phyloP scores from a whole-genome alignment of 768 basidiomycete genomes.

The Panellus pusillus region DNA sequence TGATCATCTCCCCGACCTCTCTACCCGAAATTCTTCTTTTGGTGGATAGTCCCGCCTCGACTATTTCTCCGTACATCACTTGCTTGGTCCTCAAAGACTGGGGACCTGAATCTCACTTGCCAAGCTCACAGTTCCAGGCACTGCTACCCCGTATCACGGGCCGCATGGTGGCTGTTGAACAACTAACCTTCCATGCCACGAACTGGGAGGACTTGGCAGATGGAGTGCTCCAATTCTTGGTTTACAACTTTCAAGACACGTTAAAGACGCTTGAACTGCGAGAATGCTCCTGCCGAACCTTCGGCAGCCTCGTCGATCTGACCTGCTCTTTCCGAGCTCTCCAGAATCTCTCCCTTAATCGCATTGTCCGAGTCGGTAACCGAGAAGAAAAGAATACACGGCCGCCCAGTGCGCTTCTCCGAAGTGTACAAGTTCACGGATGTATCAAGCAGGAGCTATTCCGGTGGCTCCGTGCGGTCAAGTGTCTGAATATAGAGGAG shows the following conservation, averaged over 20 bases:
- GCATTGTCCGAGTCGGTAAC: neutral
- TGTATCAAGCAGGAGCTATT: constrained; percentile 9
- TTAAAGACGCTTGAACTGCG: constrained; percentile 13
- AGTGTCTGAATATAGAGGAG: constrained; percentile 1
- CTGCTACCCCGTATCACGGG: constrained; percentile 8
- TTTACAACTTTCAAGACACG: constrained; percentile 8
- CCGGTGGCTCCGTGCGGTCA: constrained; percentile 1
- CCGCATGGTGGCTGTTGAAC: constrained; percentile 10
- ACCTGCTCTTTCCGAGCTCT: constrained; percentile 2
- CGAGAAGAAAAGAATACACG: neutral
- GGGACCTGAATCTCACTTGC: neutral
- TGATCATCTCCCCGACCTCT: constrained; percentile 6
- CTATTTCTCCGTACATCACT: constrained; percentile 8
- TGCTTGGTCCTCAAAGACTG: constrained; percentile 10
- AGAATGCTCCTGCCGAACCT: constrained; percentile 2
- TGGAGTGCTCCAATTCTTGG: constrained; percentile 9
- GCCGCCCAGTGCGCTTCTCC: neutral
- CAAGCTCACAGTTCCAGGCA: constrained; percentile 5
- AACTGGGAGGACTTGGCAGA: constrained; percentile 10
- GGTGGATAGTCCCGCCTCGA: constrained; percentile 9
- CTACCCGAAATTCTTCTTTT: constrained; percentile 18
- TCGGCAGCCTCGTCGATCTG: constrained; percentile 4
- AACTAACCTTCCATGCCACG: neutral
- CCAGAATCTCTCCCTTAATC: constrained; percentile 8
- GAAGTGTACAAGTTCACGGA: constrained; percentile 6